Conservation (phyloP, 139 green algal species). For the Picochlorum sp. region DNA sequence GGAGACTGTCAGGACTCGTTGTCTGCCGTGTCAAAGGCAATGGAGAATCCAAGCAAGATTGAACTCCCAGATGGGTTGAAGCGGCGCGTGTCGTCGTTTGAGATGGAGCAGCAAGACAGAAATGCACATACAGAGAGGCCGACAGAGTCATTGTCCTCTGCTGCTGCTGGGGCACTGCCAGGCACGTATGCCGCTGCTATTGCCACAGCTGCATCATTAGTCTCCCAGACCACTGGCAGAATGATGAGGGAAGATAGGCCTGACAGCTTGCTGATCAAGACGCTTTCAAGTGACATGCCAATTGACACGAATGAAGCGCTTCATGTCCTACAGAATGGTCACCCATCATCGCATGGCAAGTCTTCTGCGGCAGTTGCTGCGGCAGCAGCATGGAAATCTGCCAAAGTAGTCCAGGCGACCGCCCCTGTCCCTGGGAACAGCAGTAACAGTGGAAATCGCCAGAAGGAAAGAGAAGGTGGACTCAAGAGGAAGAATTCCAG, state of each 20-base stretch:
- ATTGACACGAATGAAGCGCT: slow-evolving; percentile 6
- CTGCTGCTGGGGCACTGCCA: background rate
- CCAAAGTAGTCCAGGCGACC: background rate
- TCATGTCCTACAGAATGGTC: background rate
- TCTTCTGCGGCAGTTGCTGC: background rate
- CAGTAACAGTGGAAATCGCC: slow-evolving; percentile 1
- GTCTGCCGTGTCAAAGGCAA: background rate
- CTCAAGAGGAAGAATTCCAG: slow-evolving; percentile 7
- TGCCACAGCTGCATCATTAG: background rate
- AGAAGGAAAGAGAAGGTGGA: background rate
- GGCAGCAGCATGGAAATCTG: no score
- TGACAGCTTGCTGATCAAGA: background rate
- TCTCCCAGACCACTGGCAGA: background rate
- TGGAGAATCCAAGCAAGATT: background rate
- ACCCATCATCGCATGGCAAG: background rate
- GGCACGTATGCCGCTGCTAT: slow-evolving; percentile 2
- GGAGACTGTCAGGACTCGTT: background rate
- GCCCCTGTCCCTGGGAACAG: slow-evolving; percentile 6
- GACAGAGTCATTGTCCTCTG: background rate
- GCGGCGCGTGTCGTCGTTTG: no score
- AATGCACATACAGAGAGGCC: background rate
- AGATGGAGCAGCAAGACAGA: no score
- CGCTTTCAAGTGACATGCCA: background rate
- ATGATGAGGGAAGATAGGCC: background rate
- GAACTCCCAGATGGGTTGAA: no score